These are phyloP conservation scores for Lepidium africanum DNA, from an alignment of 345 rosid genomes.

Conservation along the genomic window DNA sequence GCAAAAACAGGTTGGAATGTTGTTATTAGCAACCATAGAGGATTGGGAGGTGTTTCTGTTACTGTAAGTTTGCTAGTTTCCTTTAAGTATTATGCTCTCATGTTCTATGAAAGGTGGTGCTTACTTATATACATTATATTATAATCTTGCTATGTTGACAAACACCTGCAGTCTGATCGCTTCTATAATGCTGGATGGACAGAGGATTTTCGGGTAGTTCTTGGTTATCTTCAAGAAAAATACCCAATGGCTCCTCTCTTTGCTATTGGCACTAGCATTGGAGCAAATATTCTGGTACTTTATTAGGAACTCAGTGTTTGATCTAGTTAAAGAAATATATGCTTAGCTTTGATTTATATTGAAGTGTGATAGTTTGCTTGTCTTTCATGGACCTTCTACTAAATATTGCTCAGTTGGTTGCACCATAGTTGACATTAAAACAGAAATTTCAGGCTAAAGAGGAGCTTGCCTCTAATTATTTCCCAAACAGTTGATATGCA, in stretches of 20 bases:
- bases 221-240: slow-evolving; percentile 47
- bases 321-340: neutral
- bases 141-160: neutral
- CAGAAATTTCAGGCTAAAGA: neutral
- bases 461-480: neutral
- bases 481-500: neutral
- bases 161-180: slow-evolving; percentile 66
- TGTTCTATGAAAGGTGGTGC: neutral
- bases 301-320: neutral
- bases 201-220: slow-evolving; percentile 55
- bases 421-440: neutral
- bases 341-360: neutral
- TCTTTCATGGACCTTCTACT: neutral
- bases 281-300: slow-evolving; percentile 78
- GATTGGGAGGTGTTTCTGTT: slow-evolving; percentile 82
- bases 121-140: neutral
- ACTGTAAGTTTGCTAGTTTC: slow-evolving; percentile 48
- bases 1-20: slow-evolving; percentile 77
- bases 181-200: slow-evolving; percentile 96
- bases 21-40: slow-evolving; percentile 86
- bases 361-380: neutral
- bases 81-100: neutral
- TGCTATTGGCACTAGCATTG: slow-evolving; percentile 88
- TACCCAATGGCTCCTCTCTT: slow-evolving; percentile 83
- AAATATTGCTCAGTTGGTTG: neutral